phyloP scores from a whole-genome alignment of 2,329 filamentous ascomycete genomes.

The Epichloe elymi region DNA sequence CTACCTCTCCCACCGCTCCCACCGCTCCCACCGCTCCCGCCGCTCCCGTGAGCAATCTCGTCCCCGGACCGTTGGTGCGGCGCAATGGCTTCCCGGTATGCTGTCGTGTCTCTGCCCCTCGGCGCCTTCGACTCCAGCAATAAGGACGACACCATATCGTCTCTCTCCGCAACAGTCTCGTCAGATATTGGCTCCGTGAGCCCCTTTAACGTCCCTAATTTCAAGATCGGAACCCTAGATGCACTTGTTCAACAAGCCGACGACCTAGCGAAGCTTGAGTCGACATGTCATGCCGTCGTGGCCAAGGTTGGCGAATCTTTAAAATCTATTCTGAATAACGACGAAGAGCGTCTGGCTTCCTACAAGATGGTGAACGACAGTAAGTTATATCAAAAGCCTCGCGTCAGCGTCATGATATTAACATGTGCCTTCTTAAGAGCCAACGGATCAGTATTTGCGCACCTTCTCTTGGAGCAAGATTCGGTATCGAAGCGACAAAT shows the following conservation, averaged over 20 bases:
- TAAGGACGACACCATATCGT: slow-evolving; percentile 66
- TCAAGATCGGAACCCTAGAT: slow-evolving; percentile 96
- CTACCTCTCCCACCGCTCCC: neutral
- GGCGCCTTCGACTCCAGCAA: slow-evolving; percentile 73
- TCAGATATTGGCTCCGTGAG: slow-evolving; percentile 63
- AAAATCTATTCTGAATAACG: slow-evolving; percentile 67
- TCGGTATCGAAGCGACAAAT: slow-evolving; percentile 88
- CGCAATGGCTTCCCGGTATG: slow-evolving; percentile 52
- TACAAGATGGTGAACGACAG: slow-evolving; percentile 94
- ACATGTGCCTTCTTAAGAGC: slow-evolving; percentile 44
- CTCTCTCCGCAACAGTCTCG: slow-evolving; percentile 58
- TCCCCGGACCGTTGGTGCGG: neutral
- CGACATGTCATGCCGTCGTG: slow-evolving; percentile 67
- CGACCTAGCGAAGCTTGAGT: slow-evolving; percentile 79
- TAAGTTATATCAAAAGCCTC: slow-evolving; percentile 30
- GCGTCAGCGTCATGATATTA: neutral
- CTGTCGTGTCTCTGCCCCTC: slow-evolving; percentile 79
- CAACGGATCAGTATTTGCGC: slow-evolving; percentile 85
- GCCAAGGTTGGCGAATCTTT: slow-evolving; percentile 81
- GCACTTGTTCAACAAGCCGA: slow-evolving; percentile 92
- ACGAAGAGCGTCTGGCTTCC: slow-evolving; percentile 68
- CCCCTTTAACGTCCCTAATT: slow-evolving; percentile 75
- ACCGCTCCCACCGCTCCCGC: neutral
- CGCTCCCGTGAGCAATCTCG: neutral
- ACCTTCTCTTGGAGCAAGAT: slow-evolving; percentile 95